Evolutionary conservation across 768 basidiomycete species (phyloP), one percentile per base, ranked within the genome.

Genomic region (Mycena vulgaris): DNA sequence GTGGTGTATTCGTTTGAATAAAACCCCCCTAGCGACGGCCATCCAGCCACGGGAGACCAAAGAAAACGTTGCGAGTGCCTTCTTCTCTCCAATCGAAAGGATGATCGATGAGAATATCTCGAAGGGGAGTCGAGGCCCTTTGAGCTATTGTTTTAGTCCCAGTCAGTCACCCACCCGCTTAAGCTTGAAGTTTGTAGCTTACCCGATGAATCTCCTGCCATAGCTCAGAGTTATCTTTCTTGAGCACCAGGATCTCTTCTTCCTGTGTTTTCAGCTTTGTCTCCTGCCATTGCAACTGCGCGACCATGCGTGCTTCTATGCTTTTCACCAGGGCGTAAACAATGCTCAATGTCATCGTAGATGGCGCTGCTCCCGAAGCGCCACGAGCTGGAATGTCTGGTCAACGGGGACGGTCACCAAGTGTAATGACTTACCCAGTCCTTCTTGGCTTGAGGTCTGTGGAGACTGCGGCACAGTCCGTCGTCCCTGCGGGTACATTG

Each of bases 91-190:
- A n/a, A 25, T 30, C 17, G 47, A 57, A 25, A 40, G 19, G 25
- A 66, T 40, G 25, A 66, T 66, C 5, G 21, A 17, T 3, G 30
- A 42, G 42, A 58, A 59, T 59, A 66, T 66, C 37, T 66, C 65
- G 47, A 59, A 33, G 5, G 65, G 65, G 27, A 66, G 47, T 14
- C 65, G 65, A 3, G 57, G 65, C 28, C 47, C 65, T 52, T 59
- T 59, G 11, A 66, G 57, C 65, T 66, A 28, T 62, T 39, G 11
- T 35, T 37, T 35, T 16, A 27, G 30, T 0, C n/a, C n/a, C n/a
- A n/a, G n/a, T n/a, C n/a, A n/a, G n/a, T n/a, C n/a, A n/a, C n/a
- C n/a, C n/a, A n/a, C n/a, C n/a, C n/a, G n/a, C n/a, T n/a, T n/a
- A n/a, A n/a, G n/a, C n/a, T n/a, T n/a, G n/a, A n/a, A n/a, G n/a